Conservation (phyloP, 2,329 filamentous ascomycete species). For the Fusarium compactum region DNA sequence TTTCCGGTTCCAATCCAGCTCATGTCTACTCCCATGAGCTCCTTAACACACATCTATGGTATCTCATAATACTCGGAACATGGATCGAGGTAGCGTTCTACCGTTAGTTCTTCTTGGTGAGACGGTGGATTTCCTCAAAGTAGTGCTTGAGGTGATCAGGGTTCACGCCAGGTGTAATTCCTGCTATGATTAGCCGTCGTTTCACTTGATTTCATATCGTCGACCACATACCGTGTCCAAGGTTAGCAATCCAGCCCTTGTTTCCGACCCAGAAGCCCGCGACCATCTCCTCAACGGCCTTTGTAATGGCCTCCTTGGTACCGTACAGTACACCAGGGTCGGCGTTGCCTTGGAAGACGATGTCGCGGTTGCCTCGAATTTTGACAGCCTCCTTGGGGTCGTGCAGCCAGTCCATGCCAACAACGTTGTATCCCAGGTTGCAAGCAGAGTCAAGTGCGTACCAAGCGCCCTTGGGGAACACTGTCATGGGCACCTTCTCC, state of each 20-base stretch:
- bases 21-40: neutral
- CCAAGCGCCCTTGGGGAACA: slow-evolving; percentile 98
- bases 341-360: slow-evolving; percentile 93
- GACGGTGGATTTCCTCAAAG: slow-evolving; percentile 89
- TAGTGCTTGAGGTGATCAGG: slow-evolving; percentile 94
- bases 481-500: slow-evolving; percentile 92
- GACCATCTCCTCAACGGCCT: slow-evolving; percentile 87
- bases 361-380: slow-evolving; percentile 78
- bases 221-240: slow-evolving; percentile 82
- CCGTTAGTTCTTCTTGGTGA: slow-evolving; percentile 61
- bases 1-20: neutral
- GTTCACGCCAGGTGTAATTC: slow-evolving; percentile 93
- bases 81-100: neutral
- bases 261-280: slow-evolving; percentile 83
- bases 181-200: slow-evolving; percentile 57
- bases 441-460: slow-evolving; percentile 91
- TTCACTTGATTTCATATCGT: neutral
- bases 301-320: slow-evolving; percentile 81
- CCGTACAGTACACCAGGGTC: slow-evolving; percentile 95
- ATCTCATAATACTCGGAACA: slow-evolving; percentile 12
- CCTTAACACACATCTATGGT: neutral
- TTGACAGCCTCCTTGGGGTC: slow-evolving; percentile 86
- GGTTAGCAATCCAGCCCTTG: slow-evolving; percentile 95
- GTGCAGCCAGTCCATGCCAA: slow-evolving; percentile 95
- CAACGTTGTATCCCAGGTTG: slow-evolving; percentile 89